phyloP scores from a whole-genome alignment of 2,329 filamentous ascomycete species.

The Calonectria leucothoes region DNA sequence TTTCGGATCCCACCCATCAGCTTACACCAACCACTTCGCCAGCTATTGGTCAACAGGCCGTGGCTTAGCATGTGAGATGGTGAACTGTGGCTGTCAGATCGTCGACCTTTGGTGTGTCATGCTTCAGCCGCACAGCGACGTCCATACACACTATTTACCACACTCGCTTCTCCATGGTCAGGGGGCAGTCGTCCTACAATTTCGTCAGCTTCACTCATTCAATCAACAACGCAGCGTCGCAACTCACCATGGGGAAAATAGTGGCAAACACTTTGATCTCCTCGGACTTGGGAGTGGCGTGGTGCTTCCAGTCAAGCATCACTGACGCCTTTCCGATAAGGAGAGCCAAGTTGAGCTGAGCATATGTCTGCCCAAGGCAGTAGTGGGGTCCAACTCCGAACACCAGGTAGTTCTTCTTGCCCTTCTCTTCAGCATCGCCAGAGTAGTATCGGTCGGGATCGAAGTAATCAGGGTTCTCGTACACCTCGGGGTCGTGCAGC shows the following conservation, averaged over 20 bases:
- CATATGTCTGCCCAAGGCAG: constrained; percentile 94
- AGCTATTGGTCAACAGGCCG: not conserved
- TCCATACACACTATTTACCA: constrained; percentile 48
- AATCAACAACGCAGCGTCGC: not conserved
- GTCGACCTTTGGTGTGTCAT: constrained; percentile 11
- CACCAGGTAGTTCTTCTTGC: constrained; percentile 94
- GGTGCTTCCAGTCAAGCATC: constrained; percentile 89
- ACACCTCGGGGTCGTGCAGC: constrained; percentile 92
- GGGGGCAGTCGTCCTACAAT: constrained; percentile 81
- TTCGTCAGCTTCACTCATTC: constrained; percentile 39
- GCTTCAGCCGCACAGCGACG: constrained; percentile 21
- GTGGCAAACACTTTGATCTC: constrained; percentile 99
- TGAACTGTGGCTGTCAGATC: constrained; percentile 1
- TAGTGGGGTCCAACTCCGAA: constrained; percentile 97
- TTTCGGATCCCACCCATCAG: not conserved
- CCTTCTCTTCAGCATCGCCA: constrained; percentile 87
- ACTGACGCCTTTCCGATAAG: constrained; percentile 93
- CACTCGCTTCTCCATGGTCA: constrained; percentile 74
- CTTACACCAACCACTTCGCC: not conserved
- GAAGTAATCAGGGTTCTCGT: constrained; percentile 88
- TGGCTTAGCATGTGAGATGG: not conserved
- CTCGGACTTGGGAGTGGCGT: constrained; percentile 84
- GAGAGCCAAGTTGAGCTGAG: constrained; percentile 86
- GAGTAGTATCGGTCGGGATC: constrained; percentile 93
- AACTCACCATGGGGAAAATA: constrained; percentile 92